Conservation (phyloP, 345 rosid genomes). For the Euphorbia pulcherrima region DNA sequence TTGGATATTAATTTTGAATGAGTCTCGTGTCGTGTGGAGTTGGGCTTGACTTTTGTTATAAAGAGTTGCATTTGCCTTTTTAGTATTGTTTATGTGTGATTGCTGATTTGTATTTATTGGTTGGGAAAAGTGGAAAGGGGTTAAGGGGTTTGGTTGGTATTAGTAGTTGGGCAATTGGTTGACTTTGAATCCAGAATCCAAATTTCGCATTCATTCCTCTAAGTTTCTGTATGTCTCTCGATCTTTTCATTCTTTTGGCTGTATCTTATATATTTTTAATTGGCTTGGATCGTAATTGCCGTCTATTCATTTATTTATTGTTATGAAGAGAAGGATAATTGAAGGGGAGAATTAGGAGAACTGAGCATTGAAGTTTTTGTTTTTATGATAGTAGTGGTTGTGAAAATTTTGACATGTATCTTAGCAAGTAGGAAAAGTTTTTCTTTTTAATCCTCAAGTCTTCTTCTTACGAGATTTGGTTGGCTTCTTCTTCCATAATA, state of each 20-base stretch:
- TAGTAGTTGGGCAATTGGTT: no score
- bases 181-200: no score
- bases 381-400: not conserved
- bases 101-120: not conserved
- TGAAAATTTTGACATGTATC: not conserved
- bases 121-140: not conserved
- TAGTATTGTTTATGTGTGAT: not conserved
- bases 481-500: not conserved
- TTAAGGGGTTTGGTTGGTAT: no score
- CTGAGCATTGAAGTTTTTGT: not conserved
- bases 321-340: not conserved
- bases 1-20: conserved; percentile 1
- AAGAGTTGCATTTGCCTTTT: not conserved
- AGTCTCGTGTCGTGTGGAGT: conserved; percentile 6
- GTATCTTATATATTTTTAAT: conserved; percentile 1
- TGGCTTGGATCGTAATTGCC: not conserved
- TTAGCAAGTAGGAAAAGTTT: not conserved
- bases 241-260: not conserved
- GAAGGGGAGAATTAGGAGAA: not conserved
- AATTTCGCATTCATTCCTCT: not conserved
- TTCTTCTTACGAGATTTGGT: not conserved
- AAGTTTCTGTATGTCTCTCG: not conserved
- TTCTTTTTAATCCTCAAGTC: no score
- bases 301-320: conserved; percentile 4
- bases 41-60: conserved; percentile 5